phyloP scores from a whole-genome alignment of 371 early-diverging fungal species.

The Coemansia sp. region DNA sequence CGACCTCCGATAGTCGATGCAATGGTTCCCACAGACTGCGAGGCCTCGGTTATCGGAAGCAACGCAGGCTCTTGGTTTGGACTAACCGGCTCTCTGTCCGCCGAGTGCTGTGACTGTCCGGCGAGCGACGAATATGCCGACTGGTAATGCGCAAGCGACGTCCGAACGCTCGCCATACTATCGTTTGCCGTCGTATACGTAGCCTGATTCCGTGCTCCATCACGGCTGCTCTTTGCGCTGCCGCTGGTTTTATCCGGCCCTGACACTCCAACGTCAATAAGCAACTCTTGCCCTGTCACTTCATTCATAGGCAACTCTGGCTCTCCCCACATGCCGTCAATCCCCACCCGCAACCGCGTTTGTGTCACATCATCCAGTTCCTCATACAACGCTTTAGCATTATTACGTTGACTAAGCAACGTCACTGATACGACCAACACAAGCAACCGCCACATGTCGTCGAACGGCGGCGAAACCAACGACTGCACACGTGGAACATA shows the following conservation, averaged over 20 bases:
- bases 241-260: background rate
- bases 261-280: background rate
- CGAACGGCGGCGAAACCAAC: conserved; percentile 27
- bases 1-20: conserved; percentile 3
- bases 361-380: conserved; percentile 9
- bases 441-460: conserved; percentile 42
- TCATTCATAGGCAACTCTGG: background rate
- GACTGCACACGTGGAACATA: conserved; percentile 29
- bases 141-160: conserved; percentile 19
- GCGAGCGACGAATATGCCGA: conserved; percentile 28
- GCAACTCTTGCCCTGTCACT: background rate
- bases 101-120: conserved; percentile 1
- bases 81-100: background rate
- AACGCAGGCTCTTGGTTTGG: conserved; percentile 25
- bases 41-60: conserved; percentile 15
- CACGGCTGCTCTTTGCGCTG: background rate
- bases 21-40: conserved; percentile 20
- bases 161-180: conserved; percentile 20
- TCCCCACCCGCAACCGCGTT: conserved; percentile 14
- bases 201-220: background rate
- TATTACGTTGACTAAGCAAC: conserved; percentile 36
- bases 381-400: conserved; percentile 22
- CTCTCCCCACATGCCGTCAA: conserved; percentile 34
- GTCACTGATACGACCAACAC: conserved; percentile 39
- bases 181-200: conserved; percentile 13